Percentiles rank a stretch among this genome's conserved stretches.
phyloP scores from a whole-genome alignment of 495 filamentous ascomycete genomes.

The Annulohypoxylon bovei region DNA sequence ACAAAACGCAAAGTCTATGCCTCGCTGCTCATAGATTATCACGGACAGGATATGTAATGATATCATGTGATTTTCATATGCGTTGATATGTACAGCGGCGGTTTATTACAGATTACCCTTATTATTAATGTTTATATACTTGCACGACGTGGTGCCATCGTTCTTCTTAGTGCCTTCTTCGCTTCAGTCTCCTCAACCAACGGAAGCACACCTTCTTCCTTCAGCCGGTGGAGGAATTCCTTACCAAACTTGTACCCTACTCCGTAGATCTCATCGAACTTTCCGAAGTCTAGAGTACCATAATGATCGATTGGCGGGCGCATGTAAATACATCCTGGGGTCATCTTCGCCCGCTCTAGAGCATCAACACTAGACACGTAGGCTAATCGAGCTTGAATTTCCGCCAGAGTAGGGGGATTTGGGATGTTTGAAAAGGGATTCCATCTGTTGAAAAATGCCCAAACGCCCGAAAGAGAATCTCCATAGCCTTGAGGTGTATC shows the following conservation, averaged over 20 bases:
- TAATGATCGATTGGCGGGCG: constrained; percentile 92
- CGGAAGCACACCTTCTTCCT: constrained; percentile 77
- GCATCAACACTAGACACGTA: constrained; percentile 95
- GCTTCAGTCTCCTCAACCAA: constrained; percentile 79
- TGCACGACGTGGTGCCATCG: constrained; percentile 90
- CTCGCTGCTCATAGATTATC: neutral
- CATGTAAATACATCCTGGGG: constrained; percentile 91
- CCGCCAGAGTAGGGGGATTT: constrained; percentile 93
- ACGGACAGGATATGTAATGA: neutral
- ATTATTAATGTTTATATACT: constrained; percentile 70
- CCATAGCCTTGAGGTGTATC: constrained; percentile 89
- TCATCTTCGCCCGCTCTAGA: constrained; percentile 89
- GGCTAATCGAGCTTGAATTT: constrained; percentile 93
- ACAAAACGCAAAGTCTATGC: too few species aligned
- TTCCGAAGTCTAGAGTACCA: constrained; percentile 93
- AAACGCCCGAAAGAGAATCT: constrained; percentile 93
- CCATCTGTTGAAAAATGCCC: constrained; percentile 94
- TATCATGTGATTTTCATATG: neutral
- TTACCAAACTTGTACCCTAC: constrained; percentile 88
- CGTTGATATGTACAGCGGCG: neutral
- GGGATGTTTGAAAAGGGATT: constrained; percentile 88
- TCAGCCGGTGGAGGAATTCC: constrained; percentile 76
- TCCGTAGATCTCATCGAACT: constrained; percentile 95
- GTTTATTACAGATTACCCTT: constrained; percentile 2
- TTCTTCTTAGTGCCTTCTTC: constrained; percentile 87